phyloP scores from a whole-genome alignment of 2,329 filamentous ascomycete genomes.

The Neoascochyta sp. region DNA sequence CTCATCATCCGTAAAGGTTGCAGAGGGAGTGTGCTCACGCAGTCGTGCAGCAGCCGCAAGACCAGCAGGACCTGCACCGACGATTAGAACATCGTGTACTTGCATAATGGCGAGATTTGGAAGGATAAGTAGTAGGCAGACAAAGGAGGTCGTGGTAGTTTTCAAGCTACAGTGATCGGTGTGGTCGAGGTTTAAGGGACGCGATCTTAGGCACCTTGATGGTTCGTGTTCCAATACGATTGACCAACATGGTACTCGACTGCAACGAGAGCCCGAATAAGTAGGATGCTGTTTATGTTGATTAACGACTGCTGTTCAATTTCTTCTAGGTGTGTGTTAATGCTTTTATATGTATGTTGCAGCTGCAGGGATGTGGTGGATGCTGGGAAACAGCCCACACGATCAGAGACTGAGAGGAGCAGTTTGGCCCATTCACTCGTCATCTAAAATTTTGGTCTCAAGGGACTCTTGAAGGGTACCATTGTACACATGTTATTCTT shows the following conservation, averaged over 20 bases:
- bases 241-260: slow-evolving; percentile 24
- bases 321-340: too few relatives aligned
- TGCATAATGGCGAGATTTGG: slow-evolving; percentile 12
- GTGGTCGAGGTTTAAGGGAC: not conserved
- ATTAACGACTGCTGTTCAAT: too few relatives aligned
- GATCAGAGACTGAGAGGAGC: too few relatives aligned
- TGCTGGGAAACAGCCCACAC: too few relatives aligned
- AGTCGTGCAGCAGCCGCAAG: slow-evolving; percentile 71
- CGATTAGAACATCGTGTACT: slow-evolving; percentile 64
- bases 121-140: not conserved
- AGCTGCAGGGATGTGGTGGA: too few relatives aligned
- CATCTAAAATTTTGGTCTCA: too few relatives aligned
- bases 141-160: not conserved
- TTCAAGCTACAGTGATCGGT: not conserved
- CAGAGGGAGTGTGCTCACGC: slow-evolving; percentile 68
- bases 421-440: too few relatives aligned
- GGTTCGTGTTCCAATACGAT: slow-evolving; percentile 8
- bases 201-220: slow-evolving; percentile 18
- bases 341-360: too few relatives aligned
- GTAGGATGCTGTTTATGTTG: too few relatives aligned
- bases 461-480: too few relatives aligned
- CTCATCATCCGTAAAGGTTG: slow-evolving; percentile 79
- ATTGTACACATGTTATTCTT: too few relatives aligned
- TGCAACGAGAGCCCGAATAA: too few relatives aligned
- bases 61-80: slow-evolving; percentile 72